These are phyloP conservation scores for Pleurozium schreberi DNA, from an alignment of 225 moss, liverwort and hornwort species.

Conservation along the genomic window DNA sequence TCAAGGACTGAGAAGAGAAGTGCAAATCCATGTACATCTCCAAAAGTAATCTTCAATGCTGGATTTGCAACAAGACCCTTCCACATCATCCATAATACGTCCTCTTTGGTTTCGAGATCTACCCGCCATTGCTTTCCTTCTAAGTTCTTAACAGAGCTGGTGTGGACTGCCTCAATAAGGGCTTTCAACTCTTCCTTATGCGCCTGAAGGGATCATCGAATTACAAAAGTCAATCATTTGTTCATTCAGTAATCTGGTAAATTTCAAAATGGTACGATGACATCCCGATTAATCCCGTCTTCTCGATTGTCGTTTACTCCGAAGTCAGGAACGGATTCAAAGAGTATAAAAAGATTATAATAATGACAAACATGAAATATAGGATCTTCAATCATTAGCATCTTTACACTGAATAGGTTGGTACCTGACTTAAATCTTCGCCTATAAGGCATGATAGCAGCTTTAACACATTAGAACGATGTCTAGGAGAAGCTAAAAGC, in stretches of 20 bases:
- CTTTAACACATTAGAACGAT: slow-evolving; percentile 67
- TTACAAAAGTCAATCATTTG: neutral
- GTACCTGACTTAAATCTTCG: slow-evolving; percentile 79
- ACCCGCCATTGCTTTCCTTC: slow-evolving; percentile 68
- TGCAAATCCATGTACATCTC: slow-evolving; percentile 74
- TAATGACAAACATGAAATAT: neutral
- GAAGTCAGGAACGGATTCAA: neutral
- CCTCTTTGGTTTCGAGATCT: slow-evolving; percentile 62
- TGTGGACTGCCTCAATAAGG: slow-evolving; percentile 62
- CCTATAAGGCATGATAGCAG: slow-evolving; percentile 72
- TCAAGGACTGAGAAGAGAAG: slow-evolving; percentile 66
- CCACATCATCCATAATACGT: slow-evolving; percentile 88
- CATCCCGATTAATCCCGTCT: neutral
- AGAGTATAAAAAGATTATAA: neutral
- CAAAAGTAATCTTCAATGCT: slow-evolving; percentile 59
- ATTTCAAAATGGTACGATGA: neutral
- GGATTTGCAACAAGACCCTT: slow-evolving; percentile 63
- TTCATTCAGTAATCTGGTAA: neutral
- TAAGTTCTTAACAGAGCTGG: slow-evolving; percentile 43
- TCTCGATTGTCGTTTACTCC: neutral
- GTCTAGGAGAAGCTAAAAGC: slow-evolving; percentile 54
- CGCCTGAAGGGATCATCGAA: slow-evolving; percentile 29
- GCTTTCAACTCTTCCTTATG: slow-evolving; percentile 68
- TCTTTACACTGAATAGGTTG: neutral
- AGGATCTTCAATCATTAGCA: neutral